Evolutionary conservation across 1,139 yeast species (phyloP).

Genomic region (Geotrichum klebahnii): DNA sequence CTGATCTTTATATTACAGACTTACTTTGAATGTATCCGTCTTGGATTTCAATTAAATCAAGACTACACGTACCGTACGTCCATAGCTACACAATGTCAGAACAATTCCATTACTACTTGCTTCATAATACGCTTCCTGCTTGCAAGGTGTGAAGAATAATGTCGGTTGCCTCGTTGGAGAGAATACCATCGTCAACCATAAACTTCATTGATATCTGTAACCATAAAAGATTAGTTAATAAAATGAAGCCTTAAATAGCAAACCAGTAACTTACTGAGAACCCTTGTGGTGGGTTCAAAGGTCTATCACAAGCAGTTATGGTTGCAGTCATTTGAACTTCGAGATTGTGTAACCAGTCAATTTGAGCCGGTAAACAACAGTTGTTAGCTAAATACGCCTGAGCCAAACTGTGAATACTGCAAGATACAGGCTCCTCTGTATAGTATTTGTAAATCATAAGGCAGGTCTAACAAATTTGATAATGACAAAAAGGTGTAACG

Average conservation of each 20-base stretch:
- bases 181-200: too few species aligned
- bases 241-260: too few species aligned
- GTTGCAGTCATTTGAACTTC: background rate
- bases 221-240: too few species aligned
- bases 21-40: background rate
- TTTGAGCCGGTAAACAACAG: background rate
- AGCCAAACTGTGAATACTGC: background rate
- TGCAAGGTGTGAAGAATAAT: background rate
- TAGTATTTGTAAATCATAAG: constrained; percentile 1
- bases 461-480: background rate
- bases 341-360: constrained; percentile 1
- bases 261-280: background rate
- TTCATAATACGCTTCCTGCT: background rate
- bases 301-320: background rate
- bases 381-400: background rate
- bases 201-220: too few species aligned
- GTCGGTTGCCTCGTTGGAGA: too few species aligned
- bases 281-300: background rate
- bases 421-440: background rate
- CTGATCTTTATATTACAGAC: too few species aligned
- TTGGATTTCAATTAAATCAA: background rate
- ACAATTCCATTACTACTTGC: background rate
- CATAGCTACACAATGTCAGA: constrained; percentile 3
- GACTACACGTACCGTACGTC: background rate
- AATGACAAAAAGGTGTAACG: background rate